These are phyloP conservation scores for Nothophaeocryptopus gaeumannii DNA, from an alignment of 2,329 filamentous ascomycete genomes.

Conservation along the genomic window DNA sequence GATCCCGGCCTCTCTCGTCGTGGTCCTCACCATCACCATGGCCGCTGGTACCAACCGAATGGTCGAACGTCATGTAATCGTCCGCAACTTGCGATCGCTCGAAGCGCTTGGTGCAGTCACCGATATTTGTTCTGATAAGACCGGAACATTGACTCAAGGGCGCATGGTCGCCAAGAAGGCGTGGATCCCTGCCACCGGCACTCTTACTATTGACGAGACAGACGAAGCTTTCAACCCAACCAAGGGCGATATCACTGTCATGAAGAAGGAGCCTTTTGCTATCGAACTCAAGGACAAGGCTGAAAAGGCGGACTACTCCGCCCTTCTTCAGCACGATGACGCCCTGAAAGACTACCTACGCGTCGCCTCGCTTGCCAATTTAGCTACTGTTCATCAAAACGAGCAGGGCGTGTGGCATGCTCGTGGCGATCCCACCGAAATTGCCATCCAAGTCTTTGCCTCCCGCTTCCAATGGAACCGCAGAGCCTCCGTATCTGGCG, in stretches of 20 bases:
- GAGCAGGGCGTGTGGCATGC: slow-evolving; percentile 61
- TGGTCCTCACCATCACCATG: slow-evolving; percentile 40
- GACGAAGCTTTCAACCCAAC: slow-evolving; percentile 59
- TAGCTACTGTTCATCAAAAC: slow-evolving; percentile 59
- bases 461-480: slow-evolving; percentile 55
- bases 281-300: slow-evolving; percentile 19
- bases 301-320: slow-evolving; percentile 20
- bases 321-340: slow-evolving; percentile 46
- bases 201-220: slow-evolving; percentile 58
- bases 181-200: slow-evolving; percentile 61
- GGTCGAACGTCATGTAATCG: slow-evolving; percentile 63
- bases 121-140: slow-evolving; percentile 69
- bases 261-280: slow-evolving; percentile 23
- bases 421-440: slow-evolving; percentile 67
- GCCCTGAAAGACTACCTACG: slow-evolving; percentile 54
- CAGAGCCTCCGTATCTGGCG: slow-evolving; percentile 27
- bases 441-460: slow-evolving; percentile 72
- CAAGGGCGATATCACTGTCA: slow-evolving; percentile 56
- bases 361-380: slow-evolving; percentile 63
- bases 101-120: slow-evolving; percentile 64
- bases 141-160: slow-evolving; percentile 55
- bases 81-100: slow-evolving; percentile 62
- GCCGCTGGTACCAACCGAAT: slow-evolving; percentile 62
- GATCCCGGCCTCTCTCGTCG: slow-evolving; percentile 55
- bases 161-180: slow-evolving; percentile 63